Base-by-base conservation (phyloP, 2,329 filamentous ascomycete species). In the Neonectria hederae region DNA sequence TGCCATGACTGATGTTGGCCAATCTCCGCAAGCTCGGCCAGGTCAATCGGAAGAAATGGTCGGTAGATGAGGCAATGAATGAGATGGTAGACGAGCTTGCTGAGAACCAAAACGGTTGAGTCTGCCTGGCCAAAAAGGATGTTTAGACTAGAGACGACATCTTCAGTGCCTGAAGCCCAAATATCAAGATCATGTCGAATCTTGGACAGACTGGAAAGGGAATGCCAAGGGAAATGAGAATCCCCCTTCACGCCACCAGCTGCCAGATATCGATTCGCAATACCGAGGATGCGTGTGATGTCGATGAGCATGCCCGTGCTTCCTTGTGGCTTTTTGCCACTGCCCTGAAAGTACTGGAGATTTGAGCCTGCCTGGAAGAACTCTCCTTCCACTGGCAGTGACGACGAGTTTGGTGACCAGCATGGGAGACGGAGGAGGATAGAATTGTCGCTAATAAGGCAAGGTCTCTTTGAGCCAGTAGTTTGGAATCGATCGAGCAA, bases 1-100 rank as follows among this genome's bases (percentile, higher is more conserved):
- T 97, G 93, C 93, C 93, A 97, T 28, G 92, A 94, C 75, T 97
- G 93, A 70, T 97, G 92, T 73, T 97, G 93, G 1, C 92, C 92
- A 0, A 87, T 90, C 14, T 92, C 91, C 13, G 92, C 88, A 7
- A 97, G 86, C 76, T 97, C 93, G 24, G 90, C 87, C 4, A 97
- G 83, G 76, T 97, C 92, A 66, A 97, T 91, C 0, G 93, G 93
- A 6, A 97, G 83, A 77, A 97, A 97, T 0, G 93, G 93, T 17
- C 93, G 88, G 75, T 97, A 97, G 46, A 97, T 90, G 54, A 97
- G 83, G 74, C 93, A 97, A 78, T 97, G 92, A 48, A 96, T 90
- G 14, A 96, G 84, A 74, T 97, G 93, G 72, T 96, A 97, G 30
- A 97, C 89, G 45, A 96, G 84, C 77, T 96, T 97, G 84, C 92